These are phyloP conservation scores for Backusella morwellensis DNA, from an alignment of 192 early-diverging fungal species.

Conservation along the genomic window DNA sequence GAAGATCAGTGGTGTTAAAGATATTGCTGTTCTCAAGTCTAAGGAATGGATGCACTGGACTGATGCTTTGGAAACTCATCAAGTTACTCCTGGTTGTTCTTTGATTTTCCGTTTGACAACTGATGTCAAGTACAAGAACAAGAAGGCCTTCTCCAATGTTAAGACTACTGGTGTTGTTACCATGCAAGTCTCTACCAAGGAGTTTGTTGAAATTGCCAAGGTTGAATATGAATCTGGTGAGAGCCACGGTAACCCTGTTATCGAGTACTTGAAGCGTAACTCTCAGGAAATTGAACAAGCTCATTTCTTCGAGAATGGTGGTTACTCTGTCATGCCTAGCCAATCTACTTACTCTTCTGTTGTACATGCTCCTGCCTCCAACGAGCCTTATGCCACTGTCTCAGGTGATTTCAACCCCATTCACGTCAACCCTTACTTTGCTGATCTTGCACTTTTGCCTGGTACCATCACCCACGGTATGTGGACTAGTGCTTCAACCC, in stretches of 20 bases:
- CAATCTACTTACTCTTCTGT: conserved; percentile 83
- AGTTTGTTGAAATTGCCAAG: conserved; percentile 77
- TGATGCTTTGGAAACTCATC: conserved; percentile 53
- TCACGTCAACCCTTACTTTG: conserved; percentile 95
- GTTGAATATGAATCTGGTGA: conserved; percentile 76
- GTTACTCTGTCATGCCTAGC: conserved; percentile 90
- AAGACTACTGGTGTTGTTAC: conserved; percentile 72
- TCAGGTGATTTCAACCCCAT: conserved; percentile 96
- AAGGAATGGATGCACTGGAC: conserved; percentile 88
- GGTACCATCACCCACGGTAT: conserved; percentile 97
- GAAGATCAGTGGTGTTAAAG: conserved; percentile 69
- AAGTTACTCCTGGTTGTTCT: conserved; percentile 60
- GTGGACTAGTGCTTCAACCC: conserved; percentile 94
- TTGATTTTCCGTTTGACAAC: conserved; percentile 81
- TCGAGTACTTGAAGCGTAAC: conserved; percentile 85
- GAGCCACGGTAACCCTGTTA: conserved; percentile 82
- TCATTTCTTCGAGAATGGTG: conserved; percentile 85
- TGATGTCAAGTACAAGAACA: conserved; percentile 56
- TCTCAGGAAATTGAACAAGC: conserved; percentile 88
- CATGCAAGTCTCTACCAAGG: conserved; percentile 80
- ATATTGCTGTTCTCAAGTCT: conserved; percentile 85
- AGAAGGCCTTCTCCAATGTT: conserved; percentile 66
- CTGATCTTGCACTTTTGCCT: conserved; percentile 84
- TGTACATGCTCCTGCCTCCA: conserved; percentile 82
- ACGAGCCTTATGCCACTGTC: conserved; percentile 82